phyloP scores from a whole-genome alignment of 2,329 filamentous ascomycete genomes.

The Microcera coccophila region DNA sequence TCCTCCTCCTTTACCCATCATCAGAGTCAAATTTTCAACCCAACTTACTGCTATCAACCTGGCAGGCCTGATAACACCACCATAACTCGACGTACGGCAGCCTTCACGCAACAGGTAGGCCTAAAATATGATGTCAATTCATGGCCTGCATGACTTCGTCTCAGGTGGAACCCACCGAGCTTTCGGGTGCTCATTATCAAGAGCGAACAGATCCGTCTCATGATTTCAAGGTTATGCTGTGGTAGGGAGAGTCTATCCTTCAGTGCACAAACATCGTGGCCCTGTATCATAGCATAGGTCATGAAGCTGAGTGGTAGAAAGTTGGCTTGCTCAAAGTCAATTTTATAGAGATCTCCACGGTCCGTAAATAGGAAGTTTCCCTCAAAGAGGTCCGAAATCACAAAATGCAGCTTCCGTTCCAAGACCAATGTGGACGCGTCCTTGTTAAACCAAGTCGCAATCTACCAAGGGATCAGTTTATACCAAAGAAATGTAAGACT shows the following conservation, averaged over 20 bases:
- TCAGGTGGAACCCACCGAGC: not conserved
- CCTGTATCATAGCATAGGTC: constrained; percentile 8
- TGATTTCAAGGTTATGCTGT: constrained; percentile 1
- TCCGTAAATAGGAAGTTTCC: constrained; percentile 7
- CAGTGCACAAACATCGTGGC: not conserved
- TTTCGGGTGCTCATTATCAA: constrained; percentile 1
- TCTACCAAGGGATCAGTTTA: not conserved
- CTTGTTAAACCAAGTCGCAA: constrained; percentile 2
- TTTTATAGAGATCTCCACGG: constrained; percentile 1
- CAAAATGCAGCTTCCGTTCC: constrained; percentile 4
- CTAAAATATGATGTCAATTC: not conserved
- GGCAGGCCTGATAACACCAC: too few species aligned
- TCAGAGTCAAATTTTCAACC: too few species aligned
- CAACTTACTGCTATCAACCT: too few species aligned
- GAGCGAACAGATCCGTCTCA: not conserved
- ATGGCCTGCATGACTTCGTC: not conserved
- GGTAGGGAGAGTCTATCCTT: not conserved
- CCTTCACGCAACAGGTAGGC: not conserved
- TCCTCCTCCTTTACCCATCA: too few species aligned
- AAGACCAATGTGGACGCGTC: not conserved
- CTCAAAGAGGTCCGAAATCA: constrained; percentile 3
- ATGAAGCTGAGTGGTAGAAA: constrained; percentile 8
- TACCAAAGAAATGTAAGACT: too few species aligned
- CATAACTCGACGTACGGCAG: too few species aligned
- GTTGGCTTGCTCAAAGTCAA: constrained; percentile 5